phyloP scores from a whole-genome alignment of 805 yeast genomes.

The Torulaspora microellipsoides region DNA sequence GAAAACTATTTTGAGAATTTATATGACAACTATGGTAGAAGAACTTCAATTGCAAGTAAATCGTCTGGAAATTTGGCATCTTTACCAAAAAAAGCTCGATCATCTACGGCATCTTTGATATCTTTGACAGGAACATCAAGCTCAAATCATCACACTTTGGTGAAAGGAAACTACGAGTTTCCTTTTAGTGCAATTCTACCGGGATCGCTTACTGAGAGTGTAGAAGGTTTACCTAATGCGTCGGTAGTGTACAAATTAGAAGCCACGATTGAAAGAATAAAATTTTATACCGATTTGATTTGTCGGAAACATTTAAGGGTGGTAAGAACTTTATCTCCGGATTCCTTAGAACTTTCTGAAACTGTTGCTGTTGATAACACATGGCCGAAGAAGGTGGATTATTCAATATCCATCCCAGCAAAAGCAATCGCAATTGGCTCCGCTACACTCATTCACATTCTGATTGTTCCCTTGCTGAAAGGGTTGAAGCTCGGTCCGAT shows the following conservation, averaged over 20 bases:
- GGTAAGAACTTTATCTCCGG: slow-evolving; percentile 82
- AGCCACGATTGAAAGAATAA: slow-evolving; percentile 78
- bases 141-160: slow-evolving; percentile 40
- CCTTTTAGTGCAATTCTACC: slow-evolving; percentile 85
- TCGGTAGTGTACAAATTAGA: slow-evolving; percentile 66
- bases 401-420: slow-evolving; percentile 78
- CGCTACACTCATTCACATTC: slow-evolving; percentile 59
- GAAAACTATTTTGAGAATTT: slow-evolving; percentile 37
- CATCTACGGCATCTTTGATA: slow-evolving; percentile 32
- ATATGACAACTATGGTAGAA: slow-evolving; percentile 23
- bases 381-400: slow-evolving; percentile 94
- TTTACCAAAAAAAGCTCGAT: slow-evolving; percentile 32
- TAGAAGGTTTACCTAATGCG: slow-evolving; percentile 85
- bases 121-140: slow-evolving; percentile 29
- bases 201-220: slow-evolving; percentile 79
- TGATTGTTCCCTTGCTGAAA: slow-evolving; percentile 73
- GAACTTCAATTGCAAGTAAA: slow-evolving; percentile 16
- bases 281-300: slow-evolving; percentile 59
- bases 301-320: slow-evolving; percentile 73
- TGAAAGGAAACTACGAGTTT: slow-evolving; percentile 80
- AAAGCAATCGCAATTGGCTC: slow-evolving; percentile 91
- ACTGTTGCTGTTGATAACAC: slow-evolving; percentile 91
- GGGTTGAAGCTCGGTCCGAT: slow-evolving; percentile 77
- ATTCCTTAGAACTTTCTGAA: slow-evolving; percentile 80
- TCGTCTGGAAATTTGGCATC: slow-evolving; percentile 22